A percentile compares a stretch with the other conserved stretches of the same genome.
These are phyloP conservation scores for Rosa hybrid DNA, from an alignment of 331 rosid genomes.

Conservation along the genomic window DNA sequence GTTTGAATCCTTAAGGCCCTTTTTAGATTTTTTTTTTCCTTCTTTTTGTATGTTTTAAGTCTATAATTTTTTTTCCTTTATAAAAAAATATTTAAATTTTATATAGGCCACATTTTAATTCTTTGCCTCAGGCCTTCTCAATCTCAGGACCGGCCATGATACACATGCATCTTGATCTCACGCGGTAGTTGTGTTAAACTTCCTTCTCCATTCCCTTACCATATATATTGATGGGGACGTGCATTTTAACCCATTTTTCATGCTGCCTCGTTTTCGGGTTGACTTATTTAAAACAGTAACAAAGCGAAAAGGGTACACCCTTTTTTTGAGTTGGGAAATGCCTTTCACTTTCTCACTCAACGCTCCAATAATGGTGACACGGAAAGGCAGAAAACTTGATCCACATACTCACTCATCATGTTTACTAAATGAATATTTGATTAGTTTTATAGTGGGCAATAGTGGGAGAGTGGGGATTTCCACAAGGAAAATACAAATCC, in stretches of 20 bases:
- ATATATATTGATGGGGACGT: neutral
- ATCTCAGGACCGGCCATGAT: no score
- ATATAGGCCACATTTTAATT: no score
- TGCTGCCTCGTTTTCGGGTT: neutral
- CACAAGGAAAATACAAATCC: neutral
- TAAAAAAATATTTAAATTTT: no score
- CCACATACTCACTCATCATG: neutral
- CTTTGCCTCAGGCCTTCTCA: no score
- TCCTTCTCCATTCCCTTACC: no score
- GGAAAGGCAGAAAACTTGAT: neutral
- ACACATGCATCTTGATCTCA: no score
- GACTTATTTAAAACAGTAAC: neutral
- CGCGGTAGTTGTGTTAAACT: no score
- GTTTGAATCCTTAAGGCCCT: no score
- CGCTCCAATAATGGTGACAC: neutral
- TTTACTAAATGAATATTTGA: neutral
- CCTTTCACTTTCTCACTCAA: neutral
- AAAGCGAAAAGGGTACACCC: neutral
- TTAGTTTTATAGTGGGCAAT: neutral
- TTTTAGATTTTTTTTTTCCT: no score
- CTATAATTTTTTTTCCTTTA: no score
- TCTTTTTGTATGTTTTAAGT: no score
- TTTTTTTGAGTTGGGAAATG: neutral
- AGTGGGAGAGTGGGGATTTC: constrained; percentile 6
- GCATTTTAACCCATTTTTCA: neutral